Evolutionary conservation across 352 stramenopile genomes (phyloP).

Genomic region (Lagenidium sp.): DNA sequence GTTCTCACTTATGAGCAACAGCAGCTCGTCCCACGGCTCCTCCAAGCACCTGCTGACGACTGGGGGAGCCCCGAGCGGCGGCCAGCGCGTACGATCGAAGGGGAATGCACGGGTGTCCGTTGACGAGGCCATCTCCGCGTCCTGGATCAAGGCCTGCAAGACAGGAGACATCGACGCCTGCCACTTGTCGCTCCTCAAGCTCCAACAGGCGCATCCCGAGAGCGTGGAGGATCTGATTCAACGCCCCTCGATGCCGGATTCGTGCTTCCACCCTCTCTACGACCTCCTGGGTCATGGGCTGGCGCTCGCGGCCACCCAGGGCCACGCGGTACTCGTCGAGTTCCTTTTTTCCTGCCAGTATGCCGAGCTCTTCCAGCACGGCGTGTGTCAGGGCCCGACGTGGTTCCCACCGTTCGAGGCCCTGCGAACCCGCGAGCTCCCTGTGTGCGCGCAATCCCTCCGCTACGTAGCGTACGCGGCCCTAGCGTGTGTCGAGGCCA

Average conservation of each 20-base stretch:
- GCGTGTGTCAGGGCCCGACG: conserved; percentile 2
- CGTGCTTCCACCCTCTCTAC: conserved; percentile 14
- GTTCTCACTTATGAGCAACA: no score
- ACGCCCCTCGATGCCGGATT: no score
- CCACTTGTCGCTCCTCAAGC: conserved; percentile 6
- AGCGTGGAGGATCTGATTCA: not conserved
- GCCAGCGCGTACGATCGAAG: no score
- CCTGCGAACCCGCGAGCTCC: not conserved
- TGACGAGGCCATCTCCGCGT: conserved; percentile 1
- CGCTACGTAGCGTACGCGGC: conserved; percentile 13
- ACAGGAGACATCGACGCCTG: conserved; percentile 9
- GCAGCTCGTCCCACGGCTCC: no score
- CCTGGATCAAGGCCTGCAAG: conserved; percentile 4
- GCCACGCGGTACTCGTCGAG: conserved; percentile 11
- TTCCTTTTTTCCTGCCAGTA: conserved; percentile 11
- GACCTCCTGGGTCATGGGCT: conserved; percentile 11
- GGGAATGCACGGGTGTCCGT: conserved; percentile 3
- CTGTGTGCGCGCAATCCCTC: conserved; percentile 5
- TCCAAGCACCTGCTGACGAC: no score
- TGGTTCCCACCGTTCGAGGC: conserved; percentile 9
- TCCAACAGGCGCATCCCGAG: conserved; percentile 10
- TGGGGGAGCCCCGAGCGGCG: no score
- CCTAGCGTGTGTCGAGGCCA: conserved; percentile 12
- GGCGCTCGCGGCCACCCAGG: conserved; percentile 1
- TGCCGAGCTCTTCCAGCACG: conserved; percentile 3